Base-by-base conservation (phyloP, 2,329 filamentous ascomycete species). In the Cercospora beticola region DNA sequence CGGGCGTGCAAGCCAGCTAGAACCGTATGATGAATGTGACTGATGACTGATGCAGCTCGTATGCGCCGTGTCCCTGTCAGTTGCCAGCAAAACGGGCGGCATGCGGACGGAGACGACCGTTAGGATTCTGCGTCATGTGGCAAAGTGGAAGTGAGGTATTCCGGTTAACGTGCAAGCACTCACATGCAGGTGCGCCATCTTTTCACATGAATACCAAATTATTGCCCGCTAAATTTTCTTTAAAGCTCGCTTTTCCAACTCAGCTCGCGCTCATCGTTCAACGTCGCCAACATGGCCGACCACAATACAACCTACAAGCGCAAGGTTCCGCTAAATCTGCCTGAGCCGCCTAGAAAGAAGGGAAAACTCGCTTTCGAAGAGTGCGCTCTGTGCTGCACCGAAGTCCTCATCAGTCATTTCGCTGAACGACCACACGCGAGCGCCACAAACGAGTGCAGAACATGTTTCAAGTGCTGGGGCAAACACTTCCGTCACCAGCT, bases 391-490 rank as follows among this genome's bases (percentile, higher is more conserved):
- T 69, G 64, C 54, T 66, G 57, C 31, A 52, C 57, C 5, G 59
- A 46, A 7, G 16, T 64, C 16, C 12, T 18, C 12, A 56, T 10
- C 14, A 26, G 26, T 40, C 21, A 16, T 4, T 54, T 69, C 12
- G 60, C 67, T 2, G 14, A 18, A 4, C 5, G 3, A 0, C 67
- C 64, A 46, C 64, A 69, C 49, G 21, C 14, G 8, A 56, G 21
- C 9, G 46, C 64, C 18, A 30, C 16, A 10, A 7, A 33, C 1
- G 54, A 61, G 7, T 46, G 62, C 31, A 26, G 12, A 4, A 40
- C 62, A 6, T 69, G 64, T 43, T 66, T 36, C 18, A n/a, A 3
- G 0, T 69, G 67, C 26, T 69, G 54, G 64, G 67, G 58, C 3
- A 36, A 7, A 18, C 60, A 66, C 10, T 31, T 69, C 12, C 14